These are phyloP conservation scores for Aspergillus sp. DNA, from an alignment of 2,329 filamentous ascomycete species.

Conservation along the genomic window DNA sequence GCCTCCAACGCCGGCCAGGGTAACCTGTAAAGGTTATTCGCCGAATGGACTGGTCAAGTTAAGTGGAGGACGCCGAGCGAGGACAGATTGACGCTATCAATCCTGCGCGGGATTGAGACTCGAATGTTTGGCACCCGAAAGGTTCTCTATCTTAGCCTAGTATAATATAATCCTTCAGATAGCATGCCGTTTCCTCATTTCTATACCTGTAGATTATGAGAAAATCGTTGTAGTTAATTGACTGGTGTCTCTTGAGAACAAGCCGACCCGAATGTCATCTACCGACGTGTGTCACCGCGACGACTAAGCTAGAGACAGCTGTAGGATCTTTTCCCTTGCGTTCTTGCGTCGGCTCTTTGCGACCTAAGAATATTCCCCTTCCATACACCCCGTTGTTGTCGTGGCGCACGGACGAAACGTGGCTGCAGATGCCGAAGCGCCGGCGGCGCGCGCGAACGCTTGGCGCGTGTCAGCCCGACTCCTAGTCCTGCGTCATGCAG, in stretches of 20 bases:
- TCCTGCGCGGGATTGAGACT: background rate
- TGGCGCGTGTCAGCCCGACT: background rate
- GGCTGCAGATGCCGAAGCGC: background rate
- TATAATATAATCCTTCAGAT: background rate
- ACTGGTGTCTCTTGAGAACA: no score
- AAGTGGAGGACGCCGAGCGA: background rate
- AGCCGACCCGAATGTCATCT: no score
- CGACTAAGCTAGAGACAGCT: no score
- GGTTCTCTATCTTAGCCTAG: background rate
- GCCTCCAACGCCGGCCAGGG: constrained; percentile 42
- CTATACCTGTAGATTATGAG: background rate
- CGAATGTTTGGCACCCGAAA: background rate
- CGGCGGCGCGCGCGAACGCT: background rate
- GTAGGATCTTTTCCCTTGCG: no score
- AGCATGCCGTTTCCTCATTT: background rate
- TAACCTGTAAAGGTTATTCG: background rate
- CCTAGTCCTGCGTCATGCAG: background rate
- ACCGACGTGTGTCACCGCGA: no score
- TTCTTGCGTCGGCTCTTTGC: no score
- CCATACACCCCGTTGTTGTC: no score
- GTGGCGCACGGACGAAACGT: background rate
- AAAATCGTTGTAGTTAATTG: no score
- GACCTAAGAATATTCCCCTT: no score
- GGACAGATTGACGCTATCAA: background rate
- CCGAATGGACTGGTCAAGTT: no score